Evolutionary conservation across 2,329 filamentous ascomycete species (phyloP).

Genomic region (Ascosphaera apis): DNA sequence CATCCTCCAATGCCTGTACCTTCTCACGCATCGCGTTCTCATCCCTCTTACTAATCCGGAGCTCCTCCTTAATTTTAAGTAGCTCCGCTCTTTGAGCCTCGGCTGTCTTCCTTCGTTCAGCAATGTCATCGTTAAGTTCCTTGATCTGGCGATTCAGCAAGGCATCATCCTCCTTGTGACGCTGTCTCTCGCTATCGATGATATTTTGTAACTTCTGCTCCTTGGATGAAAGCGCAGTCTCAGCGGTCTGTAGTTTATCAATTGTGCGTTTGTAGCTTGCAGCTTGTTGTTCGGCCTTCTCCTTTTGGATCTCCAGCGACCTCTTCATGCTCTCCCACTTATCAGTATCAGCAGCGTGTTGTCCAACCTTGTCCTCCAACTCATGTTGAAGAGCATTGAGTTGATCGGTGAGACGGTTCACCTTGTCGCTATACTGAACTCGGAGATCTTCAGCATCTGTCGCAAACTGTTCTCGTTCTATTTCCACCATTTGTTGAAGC

Average conservation of each 20-base stretch:
- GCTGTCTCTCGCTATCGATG: constrained; percentile 46
- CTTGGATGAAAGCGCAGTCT: constrained; percentile 43
- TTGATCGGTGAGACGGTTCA: constrained; percentile 32
- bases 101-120: constrained; percentile 39
- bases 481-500: constrained; percentile 26
- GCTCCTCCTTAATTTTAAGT: constrained; percentile 41
- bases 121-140: constrained; percentile 47
- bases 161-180: constrained; percentile 48
- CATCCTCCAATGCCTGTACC: constrained; percentile 46
- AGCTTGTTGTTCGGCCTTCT: constrained; percentile 44
- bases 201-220: constrained; percentile 45
- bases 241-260: constrained; percentile 42
- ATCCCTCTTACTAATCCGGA: constrained; percentile 43
- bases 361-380: constrained; percentile 44
- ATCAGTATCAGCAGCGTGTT: constrained; percentile 47
- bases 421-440: constrained; percentile 29
- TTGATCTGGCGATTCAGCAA: constrained; percentile 50
- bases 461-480: constrained; percentile 33
- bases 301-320: constrained; percentile 40
- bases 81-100: constrained; percentile 45
- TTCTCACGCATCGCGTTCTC: constrained; percentile 40
- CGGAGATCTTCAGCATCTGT: constrained; percentile 38
- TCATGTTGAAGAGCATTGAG: constrained; percentile 39
- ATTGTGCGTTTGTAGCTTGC: constrained; percentile 46
- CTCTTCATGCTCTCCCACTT: constrained; percentile 48